Conservation (phyloP, 192 early-diverging fungal species). For the Umbelopsis ramanniana region DNA sequence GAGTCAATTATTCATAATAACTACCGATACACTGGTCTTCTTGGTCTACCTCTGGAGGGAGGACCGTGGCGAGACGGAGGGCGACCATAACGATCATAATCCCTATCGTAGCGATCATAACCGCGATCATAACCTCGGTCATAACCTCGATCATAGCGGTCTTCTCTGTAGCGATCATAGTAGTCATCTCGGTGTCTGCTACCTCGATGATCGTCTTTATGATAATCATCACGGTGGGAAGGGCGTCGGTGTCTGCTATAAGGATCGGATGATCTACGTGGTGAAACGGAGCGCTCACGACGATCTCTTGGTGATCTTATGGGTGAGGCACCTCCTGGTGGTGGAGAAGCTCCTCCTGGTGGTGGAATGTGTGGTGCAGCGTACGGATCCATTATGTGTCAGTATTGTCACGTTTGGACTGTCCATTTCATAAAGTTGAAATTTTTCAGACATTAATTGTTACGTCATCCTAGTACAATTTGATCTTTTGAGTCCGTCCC, state of each 20-base stretch:
- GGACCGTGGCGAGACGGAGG: conserved; percentile 45
- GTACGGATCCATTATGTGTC: conserved; percentile 5
- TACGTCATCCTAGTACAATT: no score
- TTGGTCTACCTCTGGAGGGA: conserved; percentile 50
- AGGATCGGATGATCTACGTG: conserved; percentile 21
- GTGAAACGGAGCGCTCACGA: conserved; percentile 35
- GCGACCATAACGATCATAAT: conserved; percentile 42
- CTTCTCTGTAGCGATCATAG: conserved; percentile 33
- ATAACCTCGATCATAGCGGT: conserved; percentile 27
- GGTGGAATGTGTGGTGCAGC: conserved; percentile 18
- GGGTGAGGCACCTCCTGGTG: background rate
- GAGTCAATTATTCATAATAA: conserved; percentile 19
- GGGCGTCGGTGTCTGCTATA: conserved; percentile 23
- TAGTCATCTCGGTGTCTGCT: conserved; percentile 28
- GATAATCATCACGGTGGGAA: conserved; percentile 21
- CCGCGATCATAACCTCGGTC: conserved; percentile 43
- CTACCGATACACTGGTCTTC: conserved; percentile 54
- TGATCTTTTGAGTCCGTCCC: no score
- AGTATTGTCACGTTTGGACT: background rate
- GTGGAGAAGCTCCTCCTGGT: background rate
- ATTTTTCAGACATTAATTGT: background rate
- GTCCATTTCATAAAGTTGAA: background rate
- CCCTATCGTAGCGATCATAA: conserved; percentile 45
- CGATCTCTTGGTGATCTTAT: background rate
- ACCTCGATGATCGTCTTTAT: conserved; percentile 30